Evolutionary conservation across 805 yeast species (phyloP).

Genomic region (Ogataea ramenticola): DNA sequence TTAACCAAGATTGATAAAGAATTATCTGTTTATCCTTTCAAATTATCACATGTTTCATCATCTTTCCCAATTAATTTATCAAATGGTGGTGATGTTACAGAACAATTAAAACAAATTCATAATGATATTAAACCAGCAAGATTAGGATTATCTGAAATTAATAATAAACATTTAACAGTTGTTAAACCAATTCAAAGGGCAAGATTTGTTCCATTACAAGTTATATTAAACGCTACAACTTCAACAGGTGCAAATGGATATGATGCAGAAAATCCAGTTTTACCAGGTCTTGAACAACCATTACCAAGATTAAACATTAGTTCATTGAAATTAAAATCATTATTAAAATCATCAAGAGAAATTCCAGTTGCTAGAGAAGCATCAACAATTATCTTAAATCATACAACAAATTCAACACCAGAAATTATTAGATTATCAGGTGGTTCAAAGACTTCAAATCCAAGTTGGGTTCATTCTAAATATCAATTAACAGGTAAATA

Average conservation of each 20-base stretch:
- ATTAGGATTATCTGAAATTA: constrained; percentile 73
- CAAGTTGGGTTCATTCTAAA: constrained; percentile 85
- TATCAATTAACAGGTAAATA: constrained; percentile 50
- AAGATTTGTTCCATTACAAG: constrained; percentile 64
- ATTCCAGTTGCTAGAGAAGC: constrained; percentile 71
- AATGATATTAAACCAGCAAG: constrained; percentile 54
- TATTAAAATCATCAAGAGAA: constrained; percentile 46
- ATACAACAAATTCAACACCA: constrained; percentile 29
- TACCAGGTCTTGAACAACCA: constrained; percentile 72
- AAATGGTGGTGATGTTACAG: constrained; percentile 25
- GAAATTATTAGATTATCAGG: constrained; percentile 79
- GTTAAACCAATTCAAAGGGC: constrained; percentile 67
- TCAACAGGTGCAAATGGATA: constrained; percentile 62
- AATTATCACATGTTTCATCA: constrained; percentile 63
- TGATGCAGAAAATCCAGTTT: constrained; percentile 54
- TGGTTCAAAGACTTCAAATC: constrained; percentile 57
- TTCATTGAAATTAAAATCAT: constrained; percentile 56
- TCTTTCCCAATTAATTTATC: constrained; percentile 53
- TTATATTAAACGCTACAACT: constrained; percentile 54
- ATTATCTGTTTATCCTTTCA: constrained; percentile 87
- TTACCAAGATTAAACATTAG: constrained; percentile 69
- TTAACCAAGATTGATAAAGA: constrained; percentile 63
- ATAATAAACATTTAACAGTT: constrained; percentile 72
- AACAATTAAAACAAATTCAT: constrained; percentile 38
- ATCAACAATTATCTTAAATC: constrained; percentile 59